Conservation (phyloP, 495 filamentous ascomycete species). For the Aspergillus cavernicola region DNA sequence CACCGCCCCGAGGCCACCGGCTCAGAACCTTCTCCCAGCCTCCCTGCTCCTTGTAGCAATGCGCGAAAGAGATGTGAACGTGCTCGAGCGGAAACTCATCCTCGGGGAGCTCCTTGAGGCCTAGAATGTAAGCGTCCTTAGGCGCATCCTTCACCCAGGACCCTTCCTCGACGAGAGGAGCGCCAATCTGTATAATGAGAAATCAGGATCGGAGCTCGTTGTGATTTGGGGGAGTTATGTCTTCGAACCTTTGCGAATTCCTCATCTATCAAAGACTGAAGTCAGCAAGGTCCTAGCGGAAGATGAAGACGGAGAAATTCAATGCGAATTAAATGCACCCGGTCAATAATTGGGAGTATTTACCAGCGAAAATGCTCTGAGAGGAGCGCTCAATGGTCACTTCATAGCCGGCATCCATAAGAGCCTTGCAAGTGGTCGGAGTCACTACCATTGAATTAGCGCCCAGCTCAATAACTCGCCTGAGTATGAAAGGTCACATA, state of each 20-base stretch:
- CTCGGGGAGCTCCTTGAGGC: conserved; percentile 91
- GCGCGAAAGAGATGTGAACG: conserved; percentile 79
- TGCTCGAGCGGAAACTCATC: conserved; percentile 85
- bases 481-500: conserved; percentile 23
- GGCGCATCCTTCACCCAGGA: conserved; percentile 75
- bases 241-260: conserved; percentile 50
- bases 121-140: conserved; percentile 76
- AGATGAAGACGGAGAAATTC: too few species aligned
- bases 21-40: conserved; percentile 81
- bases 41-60: conserved; percentile 82
- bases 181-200: conserved; percentile 49
- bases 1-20: conserved; percentile 77
- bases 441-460: conserved; percentile 41
- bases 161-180: conserved; percentile 72
- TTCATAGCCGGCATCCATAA: conserved; percentile 79
- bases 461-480: conserved; percentile 2
- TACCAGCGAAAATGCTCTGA: conserved; percentile 80
- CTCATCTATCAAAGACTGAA: conserved; percentile 28
- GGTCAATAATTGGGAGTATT: too few species aligned
- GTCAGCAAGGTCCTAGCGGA: not conserved
- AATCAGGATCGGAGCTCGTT: not conserved
- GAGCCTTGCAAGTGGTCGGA: conserved; percentile 68
- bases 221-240: not conserved
- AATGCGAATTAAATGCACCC: too few species aligned
- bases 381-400: conserved; percentile 79